Base-by-base conservation (phyloP, 441 rosid genomes). In the Eruca vesicaria region DNA sequence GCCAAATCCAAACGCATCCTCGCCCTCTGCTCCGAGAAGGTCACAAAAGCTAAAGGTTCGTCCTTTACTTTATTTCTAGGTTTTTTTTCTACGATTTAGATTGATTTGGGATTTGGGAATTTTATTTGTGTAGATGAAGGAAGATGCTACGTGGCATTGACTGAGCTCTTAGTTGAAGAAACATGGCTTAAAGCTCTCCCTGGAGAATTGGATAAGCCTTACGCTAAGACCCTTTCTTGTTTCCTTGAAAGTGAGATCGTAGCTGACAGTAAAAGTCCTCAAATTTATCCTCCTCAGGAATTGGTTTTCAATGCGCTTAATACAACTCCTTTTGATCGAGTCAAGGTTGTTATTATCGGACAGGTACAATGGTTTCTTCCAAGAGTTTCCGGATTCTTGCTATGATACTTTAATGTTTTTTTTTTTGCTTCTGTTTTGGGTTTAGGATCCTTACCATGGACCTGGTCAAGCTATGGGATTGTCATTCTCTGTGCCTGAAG, bases 401-500 rank as follows among this genome's bases (percentile, higher is more conserved):
- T 50, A 20, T 52, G 60, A 2, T 14, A 26, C 12, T 70, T 35
- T 35, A 26, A 19, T 28, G 48, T 53, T 57, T 33, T 16, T 14
- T 15, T 0, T 16, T 41, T 4, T 68, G 62, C 69, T 78, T 7
- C n/a, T n/a, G n/a, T n/a, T n/a, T n/a, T n/a, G n/a, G 63, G 6
- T 68, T 7, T 77, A 89, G 92, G 98, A 95, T 78, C 99, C 99
- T 78, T 95, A 95, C 73, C 99, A 93, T 66, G 99, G 97, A 68
- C 91, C 92, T 59, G 92, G 94, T 79, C 99, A 95, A 78, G 99
- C 99, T 61, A 93, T 95, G 99, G 98, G 99, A 14, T 93, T 95
- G 18, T 82, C 98, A 7, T 95, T 95, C 84, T 93, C 98, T 45
- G 98, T 91, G 35, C 99, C 98, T 10, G 81, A 84, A 36, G 96